These are phyloP conservation scores for Aspergillus quadrilineatus DNA, from an alignment of 2,329 filamentous ascomycete species.

Conservation along the genomic window DNA sequence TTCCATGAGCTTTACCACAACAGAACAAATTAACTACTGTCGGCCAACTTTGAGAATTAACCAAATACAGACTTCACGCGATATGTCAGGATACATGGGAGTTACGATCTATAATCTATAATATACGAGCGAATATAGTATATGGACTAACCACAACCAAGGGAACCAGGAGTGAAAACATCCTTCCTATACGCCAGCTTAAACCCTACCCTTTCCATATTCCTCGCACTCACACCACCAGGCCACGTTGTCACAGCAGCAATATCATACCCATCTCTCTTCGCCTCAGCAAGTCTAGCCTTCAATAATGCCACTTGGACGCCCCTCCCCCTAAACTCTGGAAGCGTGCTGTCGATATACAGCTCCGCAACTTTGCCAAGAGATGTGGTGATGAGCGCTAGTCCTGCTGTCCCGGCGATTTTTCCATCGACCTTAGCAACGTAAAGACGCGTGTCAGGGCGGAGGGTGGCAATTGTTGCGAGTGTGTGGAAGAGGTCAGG, in stretches of 20 bases:
- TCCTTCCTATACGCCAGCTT: conserved; percentile 19
- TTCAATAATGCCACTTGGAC: conserved; percentile 18
- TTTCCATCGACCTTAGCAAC: conserved; percentile 12
- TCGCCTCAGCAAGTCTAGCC: conserved; percentile 17
- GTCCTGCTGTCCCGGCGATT: neutral
- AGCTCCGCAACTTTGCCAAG: conserved; percentile 19
- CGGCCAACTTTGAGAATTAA: neutral
- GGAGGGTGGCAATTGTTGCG: neutral
- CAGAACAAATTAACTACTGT: too few relatives aligned
- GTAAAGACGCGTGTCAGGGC: conserved; percentile 19
- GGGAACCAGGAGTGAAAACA: neutral
- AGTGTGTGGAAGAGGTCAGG: too few relatives aligned
- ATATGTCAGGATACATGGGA: too few relatives aligned
- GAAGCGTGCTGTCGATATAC: conserved; percentile 21
- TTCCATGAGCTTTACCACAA: too few relatives aligned
- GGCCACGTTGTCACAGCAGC: conserved; percentile 16
- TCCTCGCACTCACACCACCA: conserved; percentile 17
- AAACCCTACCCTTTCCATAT: conserved; percentile 21
- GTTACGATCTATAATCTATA: too few relatives aligned
- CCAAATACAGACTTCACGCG: too few relatives aligned
- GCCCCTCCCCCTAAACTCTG: conserved; percentile 17
- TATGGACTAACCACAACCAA: too few relatives aligned
- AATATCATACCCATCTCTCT: conserved; percentile 14
- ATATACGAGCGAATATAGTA: too few relatives aligned
- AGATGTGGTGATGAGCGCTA: conserved; percentile 19